Percentiles rank a stretch among this genome's conserved stretches.
phyloP scores from a whole-genome alignment of 2,329 filamentous ascomycete species.

The Xylogone sp. region DNA sequence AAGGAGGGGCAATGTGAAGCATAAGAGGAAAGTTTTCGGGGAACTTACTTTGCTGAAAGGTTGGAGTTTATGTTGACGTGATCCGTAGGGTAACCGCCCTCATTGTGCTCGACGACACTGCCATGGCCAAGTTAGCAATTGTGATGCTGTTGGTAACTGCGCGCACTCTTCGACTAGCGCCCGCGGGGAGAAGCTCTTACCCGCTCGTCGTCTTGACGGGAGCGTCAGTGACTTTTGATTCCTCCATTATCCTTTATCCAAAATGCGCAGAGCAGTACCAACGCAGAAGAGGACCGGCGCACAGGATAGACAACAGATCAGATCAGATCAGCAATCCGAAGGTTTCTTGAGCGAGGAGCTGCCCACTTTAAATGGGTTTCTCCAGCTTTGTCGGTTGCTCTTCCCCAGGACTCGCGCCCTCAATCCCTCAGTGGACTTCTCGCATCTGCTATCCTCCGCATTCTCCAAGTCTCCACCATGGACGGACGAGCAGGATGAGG shows the following conservation, averaged over 20 bases:
- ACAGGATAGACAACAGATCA: not conserved
- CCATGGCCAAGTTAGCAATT: not conserved
- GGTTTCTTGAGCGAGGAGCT: not conserved
- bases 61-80: slow-evolving; percentile 20
- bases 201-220: not conserved
- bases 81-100: slow-evolving; percentile 1
- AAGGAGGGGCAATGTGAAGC: not conserved
- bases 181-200: not conserved
- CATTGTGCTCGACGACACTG: not conserved
- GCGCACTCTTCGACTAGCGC: not conserved
- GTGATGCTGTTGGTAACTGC: not conserved
- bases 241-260: not conserved
- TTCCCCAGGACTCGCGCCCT: not conserved
- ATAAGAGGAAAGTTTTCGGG: not conserved
- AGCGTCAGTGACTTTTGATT: not conserved
- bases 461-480: no score
- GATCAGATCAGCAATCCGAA: not conserved
- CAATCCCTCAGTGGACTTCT: no score
- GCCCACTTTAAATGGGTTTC: not conserved
- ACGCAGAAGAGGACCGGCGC: not conserved
- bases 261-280: not conserved
- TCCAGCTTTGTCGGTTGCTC: not conserved
- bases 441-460: no score
- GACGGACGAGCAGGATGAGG: no score
- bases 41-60: slow-evolving; percentile 16